These are phyloP conservation scores for Ceratobasidium sp. DNA, from an alignment of 1,284 basidiomycete genomes.

Conservation along the genomic window DNA sequence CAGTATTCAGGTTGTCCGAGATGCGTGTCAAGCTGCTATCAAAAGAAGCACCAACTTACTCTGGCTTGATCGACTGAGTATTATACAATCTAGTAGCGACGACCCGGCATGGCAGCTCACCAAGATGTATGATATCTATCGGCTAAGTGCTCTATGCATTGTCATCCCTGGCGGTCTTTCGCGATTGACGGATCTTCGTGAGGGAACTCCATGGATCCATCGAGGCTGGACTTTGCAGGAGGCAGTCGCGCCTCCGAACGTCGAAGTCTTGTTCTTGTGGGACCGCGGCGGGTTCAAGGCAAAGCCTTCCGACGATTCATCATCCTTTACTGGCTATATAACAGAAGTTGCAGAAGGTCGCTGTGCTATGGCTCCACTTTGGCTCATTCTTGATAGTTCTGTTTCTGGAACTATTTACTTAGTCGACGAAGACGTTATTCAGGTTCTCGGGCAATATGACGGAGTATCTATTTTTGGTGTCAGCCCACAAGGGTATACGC, in stretches of 20 bases:
- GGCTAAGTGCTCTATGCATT: not conserved
- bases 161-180: not conserved
- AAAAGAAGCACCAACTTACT: not conserved
- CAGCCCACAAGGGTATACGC: not conserved
- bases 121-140: constrained; percentile 3
- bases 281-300: not conserved
- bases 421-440: not conserved
- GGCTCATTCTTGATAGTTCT: not conserved
- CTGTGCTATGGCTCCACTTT: constrained; percentile 1
- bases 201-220: constrained; percentile 7
- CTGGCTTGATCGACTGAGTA: constrained; percentile 13
- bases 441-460: not conserved
- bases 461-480: not conserved
- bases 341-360: not conserved
- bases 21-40: not conserved
- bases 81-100: not conserved
- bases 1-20: not conserved
- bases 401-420: not conserved
- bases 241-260: not conserved
- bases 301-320: not conserved
- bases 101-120: not conserved
- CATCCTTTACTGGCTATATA: not conserved
- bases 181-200: not conserved
- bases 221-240: constrained; percentile 20
- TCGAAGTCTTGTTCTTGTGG: constrained; percentile 13